Conservation (phyloP, 2,329 filamentous ascomycete genomes). For the Lasiodiplodia hormozganensis region DNA sequence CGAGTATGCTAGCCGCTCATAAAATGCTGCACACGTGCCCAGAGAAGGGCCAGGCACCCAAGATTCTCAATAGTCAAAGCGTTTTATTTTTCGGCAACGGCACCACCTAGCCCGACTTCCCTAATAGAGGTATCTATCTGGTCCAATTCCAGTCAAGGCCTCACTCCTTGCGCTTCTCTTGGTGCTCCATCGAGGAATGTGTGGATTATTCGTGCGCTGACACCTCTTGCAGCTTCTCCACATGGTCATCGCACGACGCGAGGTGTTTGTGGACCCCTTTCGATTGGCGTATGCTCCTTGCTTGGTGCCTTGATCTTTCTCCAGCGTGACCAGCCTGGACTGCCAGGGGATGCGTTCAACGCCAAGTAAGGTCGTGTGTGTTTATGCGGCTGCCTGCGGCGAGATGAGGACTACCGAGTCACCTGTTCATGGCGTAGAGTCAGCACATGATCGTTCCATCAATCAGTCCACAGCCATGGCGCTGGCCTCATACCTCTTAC, state of each 20-base stretch:
- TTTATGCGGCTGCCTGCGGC: constrained; percentile 38
- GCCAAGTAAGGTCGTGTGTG: background rate
- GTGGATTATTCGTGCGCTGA: background rate
- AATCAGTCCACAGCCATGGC: constrained; percentile 28
- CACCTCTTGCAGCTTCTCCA: background rate
- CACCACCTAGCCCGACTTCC: background rate
- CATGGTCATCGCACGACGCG: background rate
- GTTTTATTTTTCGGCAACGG: background rate
- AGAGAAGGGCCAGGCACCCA: background rate
- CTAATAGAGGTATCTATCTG: background rate
- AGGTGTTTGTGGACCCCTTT: background rate
- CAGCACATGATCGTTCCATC: constrained; percentile 29
- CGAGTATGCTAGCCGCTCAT: too few relatives aligned
- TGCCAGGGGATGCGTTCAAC: background rate
- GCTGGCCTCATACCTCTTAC: constrained; percentile 75
- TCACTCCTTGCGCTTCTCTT: background rate
- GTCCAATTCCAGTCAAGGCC: too few relatives aligned
- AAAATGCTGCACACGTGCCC: too few relatives aligned
- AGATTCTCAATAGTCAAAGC: background rate
- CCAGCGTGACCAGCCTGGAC: background rate
- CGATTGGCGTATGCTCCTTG: constrained; percentile 2
- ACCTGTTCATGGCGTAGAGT: constrained; percentile 40
- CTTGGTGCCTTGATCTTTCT: background rate
- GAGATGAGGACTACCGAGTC: constrained; percentile 60
- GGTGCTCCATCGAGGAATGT: background rate